Conservation (phyloP, 768 basidiomycete species). For the Kwoniella botswanensis region DNA sequence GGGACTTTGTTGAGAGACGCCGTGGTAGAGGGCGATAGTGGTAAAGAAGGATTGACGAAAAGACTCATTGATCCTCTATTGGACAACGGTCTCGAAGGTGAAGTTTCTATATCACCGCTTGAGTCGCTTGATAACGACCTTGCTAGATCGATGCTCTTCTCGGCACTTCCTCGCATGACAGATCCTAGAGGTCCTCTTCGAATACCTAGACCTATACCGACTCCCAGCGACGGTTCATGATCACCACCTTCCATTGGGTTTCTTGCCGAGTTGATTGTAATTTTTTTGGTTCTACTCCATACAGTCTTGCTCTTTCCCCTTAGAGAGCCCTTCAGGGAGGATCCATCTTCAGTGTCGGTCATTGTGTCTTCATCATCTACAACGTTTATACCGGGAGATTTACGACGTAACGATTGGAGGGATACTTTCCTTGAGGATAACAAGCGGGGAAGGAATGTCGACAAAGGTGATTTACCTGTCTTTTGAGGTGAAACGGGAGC, state of each 20-base stretch:
- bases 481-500: background rate
- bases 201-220: constrained; percentile 23
- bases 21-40: constrained; percentile 3
- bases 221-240: constrained; percentile 9
- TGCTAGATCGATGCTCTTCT: constrained; percentile 15
- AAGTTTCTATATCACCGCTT: constrained; percentile 29
- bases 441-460: constrained; percentile 39
- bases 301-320: constrained; percentile 11
- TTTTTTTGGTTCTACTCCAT: constrained; percentile 4
- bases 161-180: background rate
- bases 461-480: constrained; percentile 25
- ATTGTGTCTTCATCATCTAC: constrained; percentile 26
- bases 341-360: constrained; percentile 34
- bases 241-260: constrained; percentile 25
- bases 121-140: constrained; percentile 36
- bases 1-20: background rate
- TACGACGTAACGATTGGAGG: constrained; percentile 4
- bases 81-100: constrained; percentile 31
- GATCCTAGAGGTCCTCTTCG: background rate
- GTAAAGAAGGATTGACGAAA: constrained; percentile 14
- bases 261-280: background rate
- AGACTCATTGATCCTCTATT: constrained; percentile 14
- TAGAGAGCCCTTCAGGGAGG: background rate
- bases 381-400: background rate
- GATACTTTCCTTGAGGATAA: constrained; percentile 33